Conservation (phyloP, 148 eudicot species). For the Persicaria tinctoria region DNA sequence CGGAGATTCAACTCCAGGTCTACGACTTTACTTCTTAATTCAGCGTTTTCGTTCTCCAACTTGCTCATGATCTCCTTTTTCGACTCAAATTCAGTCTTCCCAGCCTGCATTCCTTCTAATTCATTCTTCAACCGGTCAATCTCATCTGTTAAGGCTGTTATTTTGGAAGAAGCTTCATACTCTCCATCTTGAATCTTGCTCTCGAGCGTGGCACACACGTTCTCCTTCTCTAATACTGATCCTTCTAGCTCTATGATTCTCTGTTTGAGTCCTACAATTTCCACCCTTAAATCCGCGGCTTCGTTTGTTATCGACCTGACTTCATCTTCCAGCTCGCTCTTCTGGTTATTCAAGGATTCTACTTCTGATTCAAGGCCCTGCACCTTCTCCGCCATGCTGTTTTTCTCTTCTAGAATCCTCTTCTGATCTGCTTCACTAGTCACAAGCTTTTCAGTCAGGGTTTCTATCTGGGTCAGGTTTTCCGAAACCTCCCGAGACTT, state of each 20-base stretch:
- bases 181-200: constrained; percentile 43
- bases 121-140: constrained; percentile 26
- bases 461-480: constrained; percentile 38
- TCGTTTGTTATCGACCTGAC: constrained; percentile 10
- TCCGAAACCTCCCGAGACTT: constrained; percentile 45
- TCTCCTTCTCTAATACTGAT: constrained; percentile 30
- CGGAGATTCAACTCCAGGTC: constrained; percentile 35
- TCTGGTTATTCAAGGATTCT: constrained; percentile 34
- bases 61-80: constrained; percentile 4
- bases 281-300: no score
- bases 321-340: constrained; percentile 36
- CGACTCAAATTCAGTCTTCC: constrained; percentile 40
- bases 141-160: constrained; percentile 10
- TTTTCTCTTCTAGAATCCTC: constrained; percentile 37
- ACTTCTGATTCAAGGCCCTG: constrained; percentile 37
- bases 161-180: constrained; percentile 32
- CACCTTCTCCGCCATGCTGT: constrained; percentile 27
- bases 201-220: constrained; percentile 29
- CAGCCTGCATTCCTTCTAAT: constrained; percentile 26
- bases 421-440: constrained; percentile 33
- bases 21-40: constrained; percentile 4
- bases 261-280: no score
- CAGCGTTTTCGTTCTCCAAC: constrained; percentile 13
- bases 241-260: constrained; percentile 23
- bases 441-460: constrained; percentile 34